Evolutionary conservation across 805 yeast species (phyloP).

Genomic region (Metschnikowia picachoensis): DNA sequence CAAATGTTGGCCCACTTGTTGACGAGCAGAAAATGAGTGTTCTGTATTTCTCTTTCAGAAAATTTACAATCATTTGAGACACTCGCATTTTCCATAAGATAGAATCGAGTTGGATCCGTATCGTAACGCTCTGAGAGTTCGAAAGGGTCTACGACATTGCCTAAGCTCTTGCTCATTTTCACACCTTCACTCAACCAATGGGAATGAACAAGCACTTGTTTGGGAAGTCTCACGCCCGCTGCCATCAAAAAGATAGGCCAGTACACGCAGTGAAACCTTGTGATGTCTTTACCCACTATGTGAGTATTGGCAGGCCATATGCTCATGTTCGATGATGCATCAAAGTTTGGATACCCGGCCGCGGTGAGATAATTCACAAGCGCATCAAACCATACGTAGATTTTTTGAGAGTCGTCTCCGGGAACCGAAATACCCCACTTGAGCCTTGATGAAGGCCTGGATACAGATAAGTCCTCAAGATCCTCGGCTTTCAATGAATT

Average conservation of each 20-base stretch:
- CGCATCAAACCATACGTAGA: constrained; percentile 98
- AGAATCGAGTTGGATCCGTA: constrained; percentile 69
- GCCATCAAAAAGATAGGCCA: constrained; percentile 95
- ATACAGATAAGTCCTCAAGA: constrained; percentile 74
- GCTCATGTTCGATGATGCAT: constrained; percentile 16
- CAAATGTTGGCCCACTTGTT: constrained; percentile 82
- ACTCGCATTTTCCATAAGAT: constrained; percentile 69
- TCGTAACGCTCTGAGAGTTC: constrained; percentile 62
- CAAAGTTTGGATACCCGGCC: constrained; percentile 44
- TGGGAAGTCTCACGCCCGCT: constrained; percentile 67
- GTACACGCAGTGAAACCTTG: constrained; percentile 81
- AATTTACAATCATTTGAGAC: constrained; percentile 79
- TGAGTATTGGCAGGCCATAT: constrained; percentile 69
- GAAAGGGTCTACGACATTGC: constrained; percentile 92
- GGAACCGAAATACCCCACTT: constrained; percentile 94
- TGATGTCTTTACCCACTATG: constrained; percentile 87
- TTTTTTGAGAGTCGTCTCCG: constrained; percentile 65
- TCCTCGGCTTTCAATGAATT: constrained; percentile 48
- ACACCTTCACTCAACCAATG: constrained; percentile 90
- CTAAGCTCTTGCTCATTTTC: constrained; percentile 90
- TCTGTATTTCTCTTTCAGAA: constrained; percentile 50
- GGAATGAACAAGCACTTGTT: constrained; percentile 79
- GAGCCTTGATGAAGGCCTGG: constrained; percentile 75
- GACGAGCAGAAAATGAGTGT: constrained; percentile 60
- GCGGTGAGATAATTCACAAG: constrained; percentile 79